Base-by-base conservation (phyloP, 2,329 filamentous ascomycete species). In the Botrytis deweyae region DNA sequence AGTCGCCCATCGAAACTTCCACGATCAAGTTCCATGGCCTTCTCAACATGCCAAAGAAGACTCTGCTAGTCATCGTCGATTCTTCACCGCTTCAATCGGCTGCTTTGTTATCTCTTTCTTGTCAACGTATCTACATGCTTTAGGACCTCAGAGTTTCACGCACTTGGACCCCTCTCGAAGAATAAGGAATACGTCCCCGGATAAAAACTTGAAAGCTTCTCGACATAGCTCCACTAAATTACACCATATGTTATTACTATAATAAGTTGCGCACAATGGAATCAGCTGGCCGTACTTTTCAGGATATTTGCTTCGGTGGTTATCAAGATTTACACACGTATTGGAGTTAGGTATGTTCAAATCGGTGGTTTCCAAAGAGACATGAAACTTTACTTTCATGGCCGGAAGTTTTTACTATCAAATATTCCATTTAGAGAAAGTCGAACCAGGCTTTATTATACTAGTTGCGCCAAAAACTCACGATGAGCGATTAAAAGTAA, bases 41-140 rank as follows among this genome's bases (percentile, higher is more conserved):
- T 46, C 29, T 46, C 25, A 63, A 55, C 25, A 8, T 75, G 40
- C 74, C 76, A 12, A 6, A 74, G 12, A 74, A 77, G 12, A 59
- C 74, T 38, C 46, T 76, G 2, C 25, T 72, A 64, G 65, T 61
- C 18, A 76, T 76, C 29, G 46, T 72, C 29, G 62, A 74, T 18
- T 72, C 72, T 55, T 72, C 76, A 52, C 72, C 73, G 25, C 25
- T 64, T 46, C 69, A 61, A 46, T 76, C 76, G 68, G 66, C 72
- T 1, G 58, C 71, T n/a, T 36, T 69, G 7, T 74, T 76, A 63
- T 74, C 66, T 22, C 59, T 78, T 33, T 74, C 72, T 59, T 76
- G 68, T 71, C 64, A 36, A 55, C 70, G 74, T 25, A 68, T 76
- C 44, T 74, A 75, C 42, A 20, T 42, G 38, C 29, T 71, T 58